These are phyloP conservation scores for Cercophora newfieldiana DNA, from an alignment of 495 filamentous ascomycete species.

Conservation along the genomic window DNA sequence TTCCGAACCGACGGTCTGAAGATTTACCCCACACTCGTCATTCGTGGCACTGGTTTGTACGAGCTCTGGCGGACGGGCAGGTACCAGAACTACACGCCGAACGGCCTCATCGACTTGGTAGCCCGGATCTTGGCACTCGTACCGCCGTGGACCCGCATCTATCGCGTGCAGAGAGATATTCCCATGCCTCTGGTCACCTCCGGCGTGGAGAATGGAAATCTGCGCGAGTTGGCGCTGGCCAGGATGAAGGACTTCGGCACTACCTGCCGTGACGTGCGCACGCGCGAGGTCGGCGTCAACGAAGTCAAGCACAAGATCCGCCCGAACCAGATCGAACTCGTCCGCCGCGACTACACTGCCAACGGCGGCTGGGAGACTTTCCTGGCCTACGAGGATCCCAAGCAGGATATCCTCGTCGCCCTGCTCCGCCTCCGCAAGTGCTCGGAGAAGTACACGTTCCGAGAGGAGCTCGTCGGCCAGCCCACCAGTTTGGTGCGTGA, in stretches of 20 bases:
- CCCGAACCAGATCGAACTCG: conserved; percentile 91
- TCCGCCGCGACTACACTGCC: conserved; percentile 91
- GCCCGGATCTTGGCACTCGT: conserved; percentile 92
- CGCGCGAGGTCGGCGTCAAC: conserved; percentile 95
- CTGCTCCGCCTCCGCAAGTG: conserved; percentile 89
- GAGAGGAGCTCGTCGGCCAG: conserved; percentile 80
- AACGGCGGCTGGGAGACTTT: conserved; percentile 99
- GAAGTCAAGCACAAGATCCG: conserved; percentile 98
- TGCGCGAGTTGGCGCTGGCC: conserved; percentile 86
- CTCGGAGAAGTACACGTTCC: conserved; percentile 84
- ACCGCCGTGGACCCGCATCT: conserved; percentile 97
- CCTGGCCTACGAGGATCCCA: conserved; percentile 95
- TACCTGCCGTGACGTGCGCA: conserved; percentile 95
- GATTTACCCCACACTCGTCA: conserved; percentile 97
- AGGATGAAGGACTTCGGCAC: conserved; percentile 99
- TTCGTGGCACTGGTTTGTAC: conserved; percentile 94
- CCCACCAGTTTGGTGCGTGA: conserved; percentile 91
- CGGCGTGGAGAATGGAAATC: conserved; percentile 95
- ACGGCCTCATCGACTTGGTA: conserved; percentile 91
- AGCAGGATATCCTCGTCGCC: conserved; percentile 96
- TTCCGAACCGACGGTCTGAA: conserved; percentile 98
- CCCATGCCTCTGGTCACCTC: conserved; percentile 97
- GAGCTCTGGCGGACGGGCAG: conserved; percentile 95
- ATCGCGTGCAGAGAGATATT: conserved; percentile 97
- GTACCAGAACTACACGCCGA: conserved; percentile 98